These are phyloP conservation scores for Pichia terricola DNA, from an alignment of 1,139 yeast species.

Conservation along the genomic window DNA sequence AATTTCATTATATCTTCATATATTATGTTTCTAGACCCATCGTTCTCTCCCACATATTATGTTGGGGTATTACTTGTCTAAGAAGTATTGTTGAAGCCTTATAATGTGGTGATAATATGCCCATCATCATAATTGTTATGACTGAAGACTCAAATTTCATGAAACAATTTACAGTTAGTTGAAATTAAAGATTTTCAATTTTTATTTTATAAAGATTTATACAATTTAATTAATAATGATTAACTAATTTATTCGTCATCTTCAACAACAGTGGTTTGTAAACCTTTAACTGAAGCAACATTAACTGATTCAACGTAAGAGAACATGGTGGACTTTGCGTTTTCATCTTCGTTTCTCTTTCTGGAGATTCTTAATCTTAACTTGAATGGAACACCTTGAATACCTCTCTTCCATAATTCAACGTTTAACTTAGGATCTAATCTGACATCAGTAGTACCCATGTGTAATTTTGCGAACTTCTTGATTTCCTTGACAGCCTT, in stretches of 20 bases:
- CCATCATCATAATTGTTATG: no score
- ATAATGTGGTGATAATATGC: no score
- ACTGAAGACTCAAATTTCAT: no score
- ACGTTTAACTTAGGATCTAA: conserved; percentile 98
- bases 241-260: conserved; percentile 50
- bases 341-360: conserved; percentile 99
- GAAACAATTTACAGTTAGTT: no score
- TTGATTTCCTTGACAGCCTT: conserved; percentile 98
- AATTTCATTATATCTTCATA: no score
- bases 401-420: conserved; percentile 99
- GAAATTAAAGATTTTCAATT: no score
- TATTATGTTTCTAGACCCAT: no score
- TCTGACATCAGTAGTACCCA: conserved; percentile 99
- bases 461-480: conserved; percentile 97
- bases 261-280: conserved; percentile 95
- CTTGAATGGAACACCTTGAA: conserved; percentile 98
- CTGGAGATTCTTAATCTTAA: conserved; percentile 98
- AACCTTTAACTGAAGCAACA: conserved; percentile 94
- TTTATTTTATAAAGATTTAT: no score
- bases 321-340: conserved; percentile 96
- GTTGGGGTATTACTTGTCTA: no score
- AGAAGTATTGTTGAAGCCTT: no score
- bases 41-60: no score
- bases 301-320: conserved; percentile 96
- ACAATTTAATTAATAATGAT: no score